phyloP scores from a whole-genome alignment of 306 rosid species.

The Vicia villosa region DNA sequence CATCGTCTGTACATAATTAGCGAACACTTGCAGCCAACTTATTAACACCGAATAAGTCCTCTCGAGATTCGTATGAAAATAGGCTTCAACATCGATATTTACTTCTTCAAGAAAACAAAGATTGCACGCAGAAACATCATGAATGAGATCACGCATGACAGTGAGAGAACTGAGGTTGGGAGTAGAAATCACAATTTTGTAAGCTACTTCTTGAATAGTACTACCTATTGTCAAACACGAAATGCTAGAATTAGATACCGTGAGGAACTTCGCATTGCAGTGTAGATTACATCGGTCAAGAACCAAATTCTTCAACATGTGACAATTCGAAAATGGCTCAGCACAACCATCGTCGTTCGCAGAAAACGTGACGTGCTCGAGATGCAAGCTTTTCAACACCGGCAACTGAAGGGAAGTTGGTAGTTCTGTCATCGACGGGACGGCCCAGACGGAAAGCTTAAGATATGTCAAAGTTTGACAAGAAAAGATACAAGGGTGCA shows the following conservation, averaged over 20 bases:
- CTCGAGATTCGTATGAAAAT: slow-evolving; percentile 11
- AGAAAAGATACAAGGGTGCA: slow-evolving; percentile 7
- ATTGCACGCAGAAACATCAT: neutral
- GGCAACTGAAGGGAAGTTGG: slow-evolving; percentile 28
- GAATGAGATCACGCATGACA: slow-evolving; percentile 20
- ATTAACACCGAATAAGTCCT: neutral
- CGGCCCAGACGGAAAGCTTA: slow-evolving; percentile 17
- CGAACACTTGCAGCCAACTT: slow-evolving; percentile 21
- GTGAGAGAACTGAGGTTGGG: slow-evolving; percentile 27
- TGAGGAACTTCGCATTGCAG: neutral
- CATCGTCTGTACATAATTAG: slow-evolving; percentile 31
- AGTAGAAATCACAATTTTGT: slow-evolving; percentile 21
- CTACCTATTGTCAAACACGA: slow-evolving; percentile 27
- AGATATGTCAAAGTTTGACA: slow-evolving; percentile 28
- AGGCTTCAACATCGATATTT: slow-evolving; percentile 12
- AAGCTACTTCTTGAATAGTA: slow-evolving; percentile 10
- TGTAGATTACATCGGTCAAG: slow-evolving; percentile 27
- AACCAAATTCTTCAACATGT: slow-evolving; percentile 21
- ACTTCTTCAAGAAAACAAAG: slow-evolving; percentile 36
- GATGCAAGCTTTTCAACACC: slow-evolving; percentile 27
- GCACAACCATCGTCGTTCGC: slow-evolving; percentile 2
- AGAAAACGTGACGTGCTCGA: slow-evolving; percentile 6
- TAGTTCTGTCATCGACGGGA: neutral
- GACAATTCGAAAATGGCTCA: slow-evolving; percentile 34
- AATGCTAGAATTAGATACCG: slow-evolving; percentile 29